Evolutionary conservation across 2,329 filamentous ascomycete species (phyloP).

Genomic region (Rutstroemia sp.): DNA sequence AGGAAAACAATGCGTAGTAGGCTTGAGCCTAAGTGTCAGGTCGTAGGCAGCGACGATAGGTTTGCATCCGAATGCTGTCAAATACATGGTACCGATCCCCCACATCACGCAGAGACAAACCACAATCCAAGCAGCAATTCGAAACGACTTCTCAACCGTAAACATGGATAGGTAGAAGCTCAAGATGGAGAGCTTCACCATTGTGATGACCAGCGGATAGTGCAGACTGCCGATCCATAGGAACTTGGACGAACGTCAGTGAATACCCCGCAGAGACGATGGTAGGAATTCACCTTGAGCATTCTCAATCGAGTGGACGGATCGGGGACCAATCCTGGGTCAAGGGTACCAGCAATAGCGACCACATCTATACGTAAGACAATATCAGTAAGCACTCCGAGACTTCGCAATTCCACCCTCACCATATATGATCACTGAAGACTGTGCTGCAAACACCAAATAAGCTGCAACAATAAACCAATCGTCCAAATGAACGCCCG

Average conservation of each 20-base stretch:
- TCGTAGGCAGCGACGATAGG: slow-evolving; percentile 4
- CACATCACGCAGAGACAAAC: background rate
- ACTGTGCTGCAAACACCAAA: slow-evolving; percentile 1
- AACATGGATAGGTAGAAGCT: slow-evolving; percentile 7
- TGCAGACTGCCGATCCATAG: slow-evolving; percentile 5
- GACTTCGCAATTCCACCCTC: background rate
- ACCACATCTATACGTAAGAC: background rate
- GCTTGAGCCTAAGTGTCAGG: background rate
- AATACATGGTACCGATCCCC: background rate
- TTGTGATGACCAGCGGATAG: slow-evolving; percentile 3
- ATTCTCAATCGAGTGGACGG: background rate
- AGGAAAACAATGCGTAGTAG: slow-evolving; percentile 1
- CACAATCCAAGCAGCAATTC: background rate
- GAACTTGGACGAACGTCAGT: background rate
- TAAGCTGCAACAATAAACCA: slow-evolving; percentile 4
- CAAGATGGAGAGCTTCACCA: slow-evolving; percentile 6
- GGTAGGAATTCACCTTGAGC: background rate
- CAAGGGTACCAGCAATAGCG: background rate
- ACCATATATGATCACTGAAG: slow-evolving; percentile 2
- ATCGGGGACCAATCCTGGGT: background rate
- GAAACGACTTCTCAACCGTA: background rate
- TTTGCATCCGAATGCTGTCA: slow-evolving; percentile 3
- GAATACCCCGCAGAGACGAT: background rate
- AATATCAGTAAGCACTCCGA: background rate
- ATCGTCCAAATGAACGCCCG: slow-evolving; percentile 1